Base-by-base conservation (phyloP, 2,329 filamentous ascomycete species). In the Colletotrichum coccodes region DNA sequence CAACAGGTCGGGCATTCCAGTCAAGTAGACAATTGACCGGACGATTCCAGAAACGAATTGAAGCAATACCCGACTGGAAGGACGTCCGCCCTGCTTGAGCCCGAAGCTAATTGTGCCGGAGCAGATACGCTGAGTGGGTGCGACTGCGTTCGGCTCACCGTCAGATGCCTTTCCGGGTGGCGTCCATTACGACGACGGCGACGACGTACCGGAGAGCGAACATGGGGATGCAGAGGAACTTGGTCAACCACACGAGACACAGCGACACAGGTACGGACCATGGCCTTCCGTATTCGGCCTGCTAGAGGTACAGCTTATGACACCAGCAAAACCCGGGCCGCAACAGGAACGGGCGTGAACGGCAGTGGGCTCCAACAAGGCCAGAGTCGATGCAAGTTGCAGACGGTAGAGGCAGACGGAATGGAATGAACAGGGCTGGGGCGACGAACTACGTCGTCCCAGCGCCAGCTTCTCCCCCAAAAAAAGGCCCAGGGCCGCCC, bases 141-240 rank as follows among this genome's bases (percentile, higher is more conserved):
- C 42, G 34, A 65, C 40, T 32, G 59, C 57, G 54, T 68, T 68
- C 66, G 66, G 66, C 61, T 68, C 61, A 64, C 62, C 61, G 66
- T 68, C 66, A 68, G 61, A 68, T 68, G 61, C 54, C 61, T 44
- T 65, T 68, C 66, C 66, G 66, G 49, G 66, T 68, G 66, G 66
- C 66, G 66, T 38, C 47, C 50, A 68, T 68, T 68, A 68, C 66
- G 66, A 68, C 65, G 65, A 68, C 66, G 66, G 66, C 65, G 65
- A 68, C 66, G 32, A 52, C 32, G 60, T 54, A 57, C 66, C 54
- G 60, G 52, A 60, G 57, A 28, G 42, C 21, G 53, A 58, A 65
- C 32, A 56, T 65, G 61, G 61, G 61, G 66, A 28, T 52, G 30
- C 26, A 52, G 47, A 44, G 28, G 21, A 18, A 47, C 61, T 61